Conservation (phyloP, 1,139 yeast genomes). For the Saccharomyces hybrid region DNA sequence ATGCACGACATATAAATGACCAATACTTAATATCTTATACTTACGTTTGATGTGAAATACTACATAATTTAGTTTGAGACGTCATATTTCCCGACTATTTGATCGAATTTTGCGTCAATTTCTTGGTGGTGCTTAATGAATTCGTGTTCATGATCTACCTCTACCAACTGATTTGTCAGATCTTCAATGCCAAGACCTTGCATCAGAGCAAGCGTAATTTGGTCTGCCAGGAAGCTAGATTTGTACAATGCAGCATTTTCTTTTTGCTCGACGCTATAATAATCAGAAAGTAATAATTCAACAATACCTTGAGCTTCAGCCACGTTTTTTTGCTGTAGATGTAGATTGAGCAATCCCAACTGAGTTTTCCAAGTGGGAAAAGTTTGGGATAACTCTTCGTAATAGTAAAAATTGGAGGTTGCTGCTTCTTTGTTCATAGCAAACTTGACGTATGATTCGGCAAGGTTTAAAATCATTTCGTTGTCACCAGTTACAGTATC, state of each 20-base stretch:
- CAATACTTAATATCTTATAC: neutral
- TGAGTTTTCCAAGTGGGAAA: constrained; percentile 34
- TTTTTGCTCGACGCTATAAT: constrained; percentile 22
- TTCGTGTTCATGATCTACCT: constrained; percentile 40
- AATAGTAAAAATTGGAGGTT: constrained; percentile 30
- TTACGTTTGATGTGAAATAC: neutral
- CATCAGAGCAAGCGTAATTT: constrained; percentile 45
- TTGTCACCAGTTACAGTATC: constrained; percentile 29
- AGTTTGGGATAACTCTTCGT: constrained; percentile 33
- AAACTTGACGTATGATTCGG: constrained; percentile 30
- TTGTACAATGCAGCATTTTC: constrained; percentile 23
- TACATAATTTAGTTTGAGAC: neutral
- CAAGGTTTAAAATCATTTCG: constrained; percentile 28
- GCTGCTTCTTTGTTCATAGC: constrained; percentile 26
- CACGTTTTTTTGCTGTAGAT: constrained; percentile 36
- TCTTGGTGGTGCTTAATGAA: constrained; percentile 41
- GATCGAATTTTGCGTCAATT: constrained; percentile 44
- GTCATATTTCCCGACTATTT: constrained; percentile 44
- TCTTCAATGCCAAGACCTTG: constrained; percentile 37
- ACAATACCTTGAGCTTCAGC: constrained; percentile 38
- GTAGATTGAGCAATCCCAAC: constrained; percentile 34
- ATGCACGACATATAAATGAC: neutral
- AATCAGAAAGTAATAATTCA: constrained; percentile 28
- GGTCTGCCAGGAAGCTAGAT: constrained; percentile 46
- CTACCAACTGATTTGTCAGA: constrained; percentile 38